A percentile compares a stretch with the other conserved stretches of the same genome.
Evolutionary conservation across 305 asterid genomes (phyloP).

Genomic region (Plantago coronopus): DNA sequence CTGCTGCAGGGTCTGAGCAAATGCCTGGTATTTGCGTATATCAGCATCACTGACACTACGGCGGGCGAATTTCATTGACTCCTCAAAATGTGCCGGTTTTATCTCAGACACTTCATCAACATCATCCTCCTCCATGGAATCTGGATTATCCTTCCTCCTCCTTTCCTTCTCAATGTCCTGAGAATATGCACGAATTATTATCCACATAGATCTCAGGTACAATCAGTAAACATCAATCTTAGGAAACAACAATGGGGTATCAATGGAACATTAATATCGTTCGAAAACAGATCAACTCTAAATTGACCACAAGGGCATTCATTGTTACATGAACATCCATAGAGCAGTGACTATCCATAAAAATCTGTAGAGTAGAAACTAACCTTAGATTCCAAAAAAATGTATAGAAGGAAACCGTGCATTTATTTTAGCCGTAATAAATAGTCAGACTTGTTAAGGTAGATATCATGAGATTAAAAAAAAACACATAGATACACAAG

Average conservation of each 20-base stretch:
- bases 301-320: too few relatives aligned
- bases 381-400: too few relatives aligned
- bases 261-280: too few relatives aligned
- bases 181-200: constrained; percentile 2
- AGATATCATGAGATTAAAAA: not conserved
- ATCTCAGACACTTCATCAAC: constrained; percentile 54
- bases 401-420: too few relatives aligned
- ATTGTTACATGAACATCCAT: too few relatives aligned
- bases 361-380: too few relatives aligned
- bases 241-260: too few relatives aligned
- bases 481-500: too few relatives aligned
- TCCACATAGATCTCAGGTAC: not conserved
- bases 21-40: constrained; percentile 54
- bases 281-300: too few relatives aligned
- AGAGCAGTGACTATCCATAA: too few relatives aligned
- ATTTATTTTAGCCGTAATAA: too few relatives aligned
- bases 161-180: constrained; percentile 57
- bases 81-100: constrained; percentile 50
- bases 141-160: constrained; percentile 43
- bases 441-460: too few relatives aligned
- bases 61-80: constrained; percentile 54
- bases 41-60: constrained; percentile 61
- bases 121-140: constrained; percentile 53
- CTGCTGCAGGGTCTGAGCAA: constrained; percentile 65
- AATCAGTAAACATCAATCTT: not conserved